These are phyloP conservation scores for Arachis hypogaea DNA, from an alignment of 306 rosid genomes.

Conservation along the genomic window DNA sequence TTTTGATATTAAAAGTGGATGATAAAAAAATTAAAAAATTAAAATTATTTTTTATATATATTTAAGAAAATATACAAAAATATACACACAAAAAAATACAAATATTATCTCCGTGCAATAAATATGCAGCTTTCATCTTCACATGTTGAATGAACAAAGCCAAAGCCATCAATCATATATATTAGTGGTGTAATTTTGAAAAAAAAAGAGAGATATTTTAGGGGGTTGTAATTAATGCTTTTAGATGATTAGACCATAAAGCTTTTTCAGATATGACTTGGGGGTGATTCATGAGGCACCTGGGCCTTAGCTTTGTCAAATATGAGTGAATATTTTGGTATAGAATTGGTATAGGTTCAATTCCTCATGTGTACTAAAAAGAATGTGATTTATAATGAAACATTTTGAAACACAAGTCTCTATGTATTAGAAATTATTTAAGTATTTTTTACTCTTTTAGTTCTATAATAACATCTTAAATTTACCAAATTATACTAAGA, in stretches of 20 bases:
- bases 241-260: slow-evolving; percentile 1
- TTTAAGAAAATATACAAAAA: too few species aligned
- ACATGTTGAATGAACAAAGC: neutral
- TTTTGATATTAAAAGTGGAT: too few species aligned
- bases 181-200: neutral
- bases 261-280: slow-evolving; percentile 5
- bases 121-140: neutral
- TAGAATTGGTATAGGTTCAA: neutral
- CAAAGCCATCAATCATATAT: neutral
- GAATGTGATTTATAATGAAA: slow-evolving; percentile 25
- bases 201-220: neutral
- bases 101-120: neutral
- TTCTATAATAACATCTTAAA: too few species aligned
- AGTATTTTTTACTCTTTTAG: too few species aligned
- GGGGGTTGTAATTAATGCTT: slow-evolving; percentile 6
- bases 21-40: too few species aligned
- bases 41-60: too few species aligned
- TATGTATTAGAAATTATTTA: slow-evolving; percentile 3
- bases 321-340: neutral
- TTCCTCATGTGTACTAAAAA: slow-evolving; percentile 2
- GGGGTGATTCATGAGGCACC: neutral
- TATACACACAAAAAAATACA: too few species aligned
- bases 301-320: neutral
- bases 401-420: slow-evolving; percentile 8
- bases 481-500: too few species aligned